These are phyloP conservation scores for Eucalyptus urophylla DNA, from an alignment of 345 rosid genomes.

Conservation along the genomic window DNA sequence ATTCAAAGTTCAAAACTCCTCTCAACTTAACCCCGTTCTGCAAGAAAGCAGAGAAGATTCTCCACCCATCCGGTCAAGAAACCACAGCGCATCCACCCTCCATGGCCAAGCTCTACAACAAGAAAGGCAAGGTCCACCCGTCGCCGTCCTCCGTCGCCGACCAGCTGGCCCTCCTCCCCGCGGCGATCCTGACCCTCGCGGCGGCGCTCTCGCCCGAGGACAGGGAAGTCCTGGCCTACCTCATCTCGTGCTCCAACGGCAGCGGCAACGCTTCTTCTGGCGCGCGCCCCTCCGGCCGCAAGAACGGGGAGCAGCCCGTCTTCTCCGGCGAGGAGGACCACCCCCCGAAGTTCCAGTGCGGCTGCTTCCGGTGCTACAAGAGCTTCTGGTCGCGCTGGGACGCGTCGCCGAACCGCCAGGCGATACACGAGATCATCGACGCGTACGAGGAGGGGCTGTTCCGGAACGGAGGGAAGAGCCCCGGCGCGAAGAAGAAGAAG, in stretches of 20 bases:
- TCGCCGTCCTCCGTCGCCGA: not conserved
- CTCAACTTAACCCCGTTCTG: not conserved
- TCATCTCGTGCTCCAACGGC: conserved; percentile 13
- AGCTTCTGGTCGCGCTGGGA: conserved; percentile 37
- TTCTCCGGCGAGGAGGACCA: not conserved
- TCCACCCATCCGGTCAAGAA: not conserved
- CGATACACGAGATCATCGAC: conserved; percentile 30
- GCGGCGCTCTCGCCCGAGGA: conserved; percentile 23
- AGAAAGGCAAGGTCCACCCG: conserved; percentile 19
- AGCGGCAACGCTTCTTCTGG: not conserved
- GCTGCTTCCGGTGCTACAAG: conserved; percentile 29
- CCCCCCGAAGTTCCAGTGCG: conserved; percentile 12
- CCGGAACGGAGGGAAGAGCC: not conserved
- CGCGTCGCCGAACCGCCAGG: conserved; percentile 19
- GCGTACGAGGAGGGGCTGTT: conserved; percentile 18
- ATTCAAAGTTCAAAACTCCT: not conserved
- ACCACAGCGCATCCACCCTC: not conserved
- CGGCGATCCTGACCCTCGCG: conserved; percentile 14
- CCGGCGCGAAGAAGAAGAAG: not conserved
- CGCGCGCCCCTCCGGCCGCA: not conserved
- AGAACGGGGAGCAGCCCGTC: not conserved
- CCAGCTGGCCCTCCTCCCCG: conserved; percentile 16
- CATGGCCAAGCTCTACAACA: conserved; percentile 14
- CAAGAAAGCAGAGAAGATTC: not conserved
- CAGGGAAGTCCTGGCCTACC: conserved; percentile 28